A percentile compares a stretch with the other conserved stretches of the same genome.
These are phyloP conservation scores for Venustampulla echinocandica DNA, from an alignment of 495 filamentous ascomycete genomes.

Conservation along the genomic window DNA sequence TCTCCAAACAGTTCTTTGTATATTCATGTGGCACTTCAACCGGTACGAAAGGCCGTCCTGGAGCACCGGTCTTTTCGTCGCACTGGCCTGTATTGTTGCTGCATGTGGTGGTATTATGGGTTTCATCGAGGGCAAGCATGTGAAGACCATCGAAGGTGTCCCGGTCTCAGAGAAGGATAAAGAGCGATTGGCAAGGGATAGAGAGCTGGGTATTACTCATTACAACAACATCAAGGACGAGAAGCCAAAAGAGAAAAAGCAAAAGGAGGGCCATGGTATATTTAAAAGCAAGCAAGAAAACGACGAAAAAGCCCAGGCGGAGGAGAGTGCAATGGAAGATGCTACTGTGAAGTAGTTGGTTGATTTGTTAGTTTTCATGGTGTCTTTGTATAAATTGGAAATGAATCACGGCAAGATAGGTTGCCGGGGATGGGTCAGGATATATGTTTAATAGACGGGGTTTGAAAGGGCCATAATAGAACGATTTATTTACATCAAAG, in stretches of 20 bases:
- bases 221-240: slow-evolving; percentile 48
- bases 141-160: slow-evolving; percentile 61
- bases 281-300: slow-evolving; percentile 10
- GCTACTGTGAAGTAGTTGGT: too few relatives aligned
- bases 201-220: slow-evolving; percentile 40
- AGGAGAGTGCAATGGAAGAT: slow-evolving; percentile 7
- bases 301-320: slow-evolving; percentile 1
- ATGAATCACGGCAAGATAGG: too few relatives aligned
- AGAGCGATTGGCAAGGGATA: slow-evolving; percentile 36
- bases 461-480: too few relatives aligned
- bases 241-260: slow-evolving; percentile 34
- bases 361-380: too few relatives aligned
- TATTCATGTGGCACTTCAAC: slow-evolving; percentile 75
- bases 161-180: slow-evolving; percentile 36
- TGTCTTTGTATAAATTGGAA: too few relatives aligned
- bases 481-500: too few relatives aligned
- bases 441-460: too few relatives aligned
- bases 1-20: slow-evolving; percentile 58
- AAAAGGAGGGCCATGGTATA: slow-evolving; percentile 18
- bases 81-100: slow-evolving; percentile 57
- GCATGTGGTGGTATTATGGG: slow-evolving; percentile 60
- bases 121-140: slow-evolving; percentile 53
- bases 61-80: slow-evolving; percentile 67
- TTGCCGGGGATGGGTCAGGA: too few relatives aligned
- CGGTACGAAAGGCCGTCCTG: slow-evolving; percentile 61